Conservation (phyloP, 129 eudicot genomes). For the Tagetes patula region DNA sequence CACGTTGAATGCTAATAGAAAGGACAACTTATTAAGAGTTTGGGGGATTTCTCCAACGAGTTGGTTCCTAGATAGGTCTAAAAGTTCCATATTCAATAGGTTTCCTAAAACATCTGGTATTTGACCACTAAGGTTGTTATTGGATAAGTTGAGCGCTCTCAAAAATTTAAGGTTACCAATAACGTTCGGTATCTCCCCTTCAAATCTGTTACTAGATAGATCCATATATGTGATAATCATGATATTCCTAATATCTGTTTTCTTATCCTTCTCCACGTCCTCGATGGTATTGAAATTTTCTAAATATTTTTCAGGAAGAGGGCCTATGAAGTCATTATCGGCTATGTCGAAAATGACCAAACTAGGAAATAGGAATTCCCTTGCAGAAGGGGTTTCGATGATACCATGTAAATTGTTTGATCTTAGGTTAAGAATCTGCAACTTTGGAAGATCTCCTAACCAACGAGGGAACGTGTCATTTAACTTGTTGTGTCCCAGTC, state of each 20-base stretch:
- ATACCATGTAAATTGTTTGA: conserved; percentile 12
- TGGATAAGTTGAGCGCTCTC: conserved; percentile 26
- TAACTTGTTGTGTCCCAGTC: background rate
- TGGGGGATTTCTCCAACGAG: conserved; percentile 35
- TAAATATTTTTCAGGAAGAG: conserved; percentile 4
- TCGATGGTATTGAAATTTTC: conserved; percentile 14
- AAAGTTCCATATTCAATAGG: background rate
- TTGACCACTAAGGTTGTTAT: conserved; percentile 16
- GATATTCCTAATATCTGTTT: background rate
- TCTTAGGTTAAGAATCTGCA: conserved; percentile 6
- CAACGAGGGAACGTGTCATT: conserved; percentile 4
- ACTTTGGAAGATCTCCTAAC: conserved; percentile 9
- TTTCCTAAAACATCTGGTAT: conserved; percentile 11
- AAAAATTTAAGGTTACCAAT: conserved; percentile 28
- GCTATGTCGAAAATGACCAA: background rate
- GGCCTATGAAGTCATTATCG: background rate
- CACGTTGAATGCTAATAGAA: background rate
- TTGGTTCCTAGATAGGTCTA: conserved; percentile 30
- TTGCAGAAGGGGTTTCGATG: background rate
- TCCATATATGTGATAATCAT: conserved; percentile 7
- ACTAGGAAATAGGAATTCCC: background rate
- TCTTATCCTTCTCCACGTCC: background rate
- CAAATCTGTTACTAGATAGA: conserved; percentile 22
- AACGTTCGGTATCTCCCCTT: conserved; percentile 10
- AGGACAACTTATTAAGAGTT: conserved; percentile 3